Base-by-base conservation (phyloP, 441 rosid genomes). In the Gossypium trilobum region DNA sequence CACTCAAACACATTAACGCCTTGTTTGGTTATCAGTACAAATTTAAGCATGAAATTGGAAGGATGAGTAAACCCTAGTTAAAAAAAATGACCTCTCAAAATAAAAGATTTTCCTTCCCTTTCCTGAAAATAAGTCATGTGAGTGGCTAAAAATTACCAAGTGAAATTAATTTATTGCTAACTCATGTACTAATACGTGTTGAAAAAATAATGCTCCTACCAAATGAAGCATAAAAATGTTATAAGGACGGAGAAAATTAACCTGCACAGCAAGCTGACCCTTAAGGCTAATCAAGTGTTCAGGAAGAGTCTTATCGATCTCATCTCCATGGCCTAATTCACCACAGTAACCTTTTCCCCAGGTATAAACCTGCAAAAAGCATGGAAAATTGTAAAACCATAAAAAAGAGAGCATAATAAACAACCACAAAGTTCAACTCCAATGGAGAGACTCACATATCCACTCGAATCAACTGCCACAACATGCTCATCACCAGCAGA, bases 341-440 rank as follows among this genome's bases (percentile, higher is more conserved):
- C 98, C 97, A 70, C 96, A 94, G 68, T 94, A 94, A 73, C 97
- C 98, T 83, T 94, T 94, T 65, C 98, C 98, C 97, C 98, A 94
- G 25, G 97, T 89, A 79, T 91, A 91, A 9, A 89, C 93, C 98
- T 94, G 77, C 76, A 76, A 68, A 2, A 73, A 73, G 68, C 39
- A 73, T 60, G 55, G 50, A 77, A 57, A 54, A 76, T 71, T 59
- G 57, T 69, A 4, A 70, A 69, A 39, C 19, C 14, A 75, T 17
- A 74, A 6, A 68, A 69, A 70, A 5, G 36, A 50, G 76, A 74
- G 59, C 5, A 65, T 72, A 20, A 25, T 71, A 27, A 22, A 36
- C 29, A 23, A 44, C 55, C 16, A 55, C 8, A 65, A 63, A 36
- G 50, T 33, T n/a, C 64, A n/a, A 22, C 55, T 46, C 13, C 48